Conservation (phyloP, 345 rosid species). For the Eucalyptus sideroxylon region DNA sequence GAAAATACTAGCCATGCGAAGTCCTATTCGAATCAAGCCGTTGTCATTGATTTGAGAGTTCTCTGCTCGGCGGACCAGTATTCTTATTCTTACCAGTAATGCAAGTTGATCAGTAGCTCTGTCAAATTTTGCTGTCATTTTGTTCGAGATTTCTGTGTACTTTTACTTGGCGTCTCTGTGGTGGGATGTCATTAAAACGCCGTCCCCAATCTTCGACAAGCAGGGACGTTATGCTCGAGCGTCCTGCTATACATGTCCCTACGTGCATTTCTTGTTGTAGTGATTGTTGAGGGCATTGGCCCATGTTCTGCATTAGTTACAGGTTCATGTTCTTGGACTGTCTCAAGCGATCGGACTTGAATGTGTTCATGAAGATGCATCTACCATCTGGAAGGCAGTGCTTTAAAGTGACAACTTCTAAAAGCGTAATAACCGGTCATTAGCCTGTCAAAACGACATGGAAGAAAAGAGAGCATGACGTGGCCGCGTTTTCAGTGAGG, state of each 20-base stretch:
- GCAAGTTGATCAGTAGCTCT: not conserved
- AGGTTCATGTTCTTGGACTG: not conserved
- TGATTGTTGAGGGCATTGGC: not conserved
- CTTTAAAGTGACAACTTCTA: not conserved
- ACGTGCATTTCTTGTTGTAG: not conserved
- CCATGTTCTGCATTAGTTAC: not conserved
- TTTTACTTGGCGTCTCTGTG: not conserved
- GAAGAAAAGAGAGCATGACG: too few species aligned
- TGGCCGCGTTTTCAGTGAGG: too few species aligned
- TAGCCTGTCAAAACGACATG: too few species aligned
- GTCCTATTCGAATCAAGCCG: not conserved
- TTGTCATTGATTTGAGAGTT: not conserved
- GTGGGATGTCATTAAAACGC: not conserved
- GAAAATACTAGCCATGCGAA: not conserved
- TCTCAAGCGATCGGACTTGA: not conserved
- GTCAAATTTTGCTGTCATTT: not conserved
- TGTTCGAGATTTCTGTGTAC: not conserved
- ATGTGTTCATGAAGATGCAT: not conserved
- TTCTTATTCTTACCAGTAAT: not conserved
- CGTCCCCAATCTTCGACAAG: not conserved
- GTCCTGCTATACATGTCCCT: not conserved
- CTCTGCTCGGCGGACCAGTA: not conserved
- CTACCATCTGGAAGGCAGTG: not conserved
- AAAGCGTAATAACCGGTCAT: too few species aligned
- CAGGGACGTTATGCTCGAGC: not conserved